Evolutionary conservation across 1,139 yeast genomes (phyloP), one percentile per base, ranked within the genome.

Genomic region (Yamadazyma epiphylla): DNA sequence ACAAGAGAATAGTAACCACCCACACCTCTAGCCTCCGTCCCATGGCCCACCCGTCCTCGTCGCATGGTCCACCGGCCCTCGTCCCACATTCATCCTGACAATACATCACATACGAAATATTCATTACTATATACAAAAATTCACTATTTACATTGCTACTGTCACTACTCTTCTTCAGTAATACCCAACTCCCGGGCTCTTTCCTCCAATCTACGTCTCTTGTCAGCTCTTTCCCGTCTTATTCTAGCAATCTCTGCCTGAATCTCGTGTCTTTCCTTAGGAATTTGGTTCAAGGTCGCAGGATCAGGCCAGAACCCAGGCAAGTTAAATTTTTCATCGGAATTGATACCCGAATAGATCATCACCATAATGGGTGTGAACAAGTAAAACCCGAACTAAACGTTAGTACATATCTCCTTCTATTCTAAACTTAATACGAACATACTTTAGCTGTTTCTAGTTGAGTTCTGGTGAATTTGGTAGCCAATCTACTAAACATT

Each of bases 231-330:
- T 31, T 80, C 94, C 42, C 77, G 71, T 53, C 78, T 77, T 70
- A 88, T 82, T 51, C 96, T 73, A 13, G 95, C 95, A 27, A 88
- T 66, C 55, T 89, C 97, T 0, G 94, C 91, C 49, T 85, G 82
- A 41, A 88, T 86, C 52, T 89, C 96, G 47, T 83, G 86, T 7
- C 89, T 89, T 51, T 88, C 96, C 52, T 87, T 89, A 3, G 96
- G 97, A 22, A 89, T 80, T 58, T 84, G 83, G 53, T 88, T 87
- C 45, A 87, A 70, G 2, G 96, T 82, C 22, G 84, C 83, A 23
- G 96, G 96, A 56, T 88, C 96, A 1, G 97, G 97, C 95, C 95
- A 87, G 58, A 86, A 88, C 12, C 95, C 95, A n/a, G 95, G 94
- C 32, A 88, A 79, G 51, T 87, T 86, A 55, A 89, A 78, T 61